Percentiles rank a stretch among this genome's conserved stretches.
phyloP scores from a whole-genome alignment of 2,329 filamentous ascomycete genomes.

The Xylariaceae sp. region DNA sequence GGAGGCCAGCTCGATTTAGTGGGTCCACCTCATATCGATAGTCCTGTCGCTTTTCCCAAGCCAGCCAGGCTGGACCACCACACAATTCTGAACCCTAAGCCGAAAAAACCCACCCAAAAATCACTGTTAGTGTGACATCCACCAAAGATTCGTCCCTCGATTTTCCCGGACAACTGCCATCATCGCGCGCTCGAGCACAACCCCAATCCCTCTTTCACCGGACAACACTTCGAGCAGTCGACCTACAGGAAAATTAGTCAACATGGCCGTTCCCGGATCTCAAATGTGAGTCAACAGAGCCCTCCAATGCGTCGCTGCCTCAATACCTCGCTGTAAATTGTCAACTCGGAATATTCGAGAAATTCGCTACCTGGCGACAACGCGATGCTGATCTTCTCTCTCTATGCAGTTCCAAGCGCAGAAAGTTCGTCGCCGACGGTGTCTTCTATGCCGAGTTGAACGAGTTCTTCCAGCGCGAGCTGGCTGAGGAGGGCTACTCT shows the following conservation, averaged over 20 bases:
- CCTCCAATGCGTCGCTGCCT: neutral
- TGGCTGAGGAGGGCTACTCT: slow-evolving; percentile 99
- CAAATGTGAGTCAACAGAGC: slow-evolving; percentile 51
- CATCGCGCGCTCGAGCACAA: slow-evolving; percentile 13
- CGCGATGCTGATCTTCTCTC: slow-evolving; percentile 14
- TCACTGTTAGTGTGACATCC: slow-evolving; percentile 19
- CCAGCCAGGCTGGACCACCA: slow-evolving; percentile 8
- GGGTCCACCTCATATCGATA: slow-evolving; percentile 21
- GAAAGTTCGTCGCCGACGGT: slow-evolving; percentile 96
- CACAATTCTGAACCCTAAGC: slow-evolving; percentile 29
- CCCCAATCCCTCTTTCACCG: slow-evolving; percentile 10
- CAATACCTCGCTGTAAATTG: neutral
- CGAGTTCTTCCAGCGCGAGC: slow-evolving; percentile 99
- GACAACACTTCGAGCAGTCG: slow-evolving; percentile 33
- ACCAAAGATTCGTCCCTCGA: slow-evolving; percentile 15
- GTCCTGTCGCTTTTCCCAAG: neutral
- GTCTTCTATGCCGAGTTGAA: slow-evolving; percentile 99
- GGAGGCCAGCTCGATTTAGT: too few species aligned
- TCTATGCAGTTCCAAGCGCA: slow-evolving; percentile 71
- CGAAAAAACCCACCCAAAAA: slow-evolving; percentile 22
- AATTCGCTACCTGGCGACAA: too few species aligned
- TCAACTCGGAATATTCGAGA: neutral
- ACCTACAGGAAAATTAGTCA: slow-evolving; percentile 35
- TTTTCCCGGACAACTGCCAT: slow-evolving; percentile 15
- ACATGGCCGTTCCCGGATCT: slow-evolving; percentile 57